Percentiles rank a stretch among this genome's conserved stretches.
phyloP scores from a whole-genome alignment of 805 yeast genomes.

The Kodamaea hsintzibuensis region DNA sequence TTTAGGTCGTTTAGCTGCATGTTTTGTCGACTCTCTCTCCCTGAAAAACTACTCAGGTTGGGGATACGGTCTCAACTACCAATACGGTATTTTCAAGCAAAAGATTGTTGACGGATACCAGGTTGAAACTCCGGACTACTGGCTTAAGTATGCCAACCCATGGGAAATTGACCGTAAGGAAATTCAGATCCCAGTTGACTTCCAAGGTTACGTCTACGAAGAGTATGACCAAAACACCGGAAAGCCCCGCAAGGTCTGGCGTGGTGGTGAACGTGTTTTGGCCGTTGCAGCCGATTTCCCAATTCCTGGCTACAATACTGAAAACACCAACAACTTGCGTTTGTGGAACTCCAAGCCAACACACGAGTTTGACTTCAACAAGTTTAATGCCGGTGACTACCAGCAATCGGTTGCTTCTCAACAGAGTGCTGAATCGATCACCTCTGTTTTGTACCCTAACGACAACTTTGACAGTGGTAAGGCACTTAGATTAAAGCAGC shows the following conservation, averaged over 20 bases:
- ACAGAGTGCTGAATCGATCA: conserved; percentile 87
- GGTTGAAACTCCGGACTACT: conserved; percentile 92
- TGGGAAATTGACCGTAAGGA: conserved; percentile 92
- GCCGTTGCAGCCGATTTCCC: conserved; percentile 94
- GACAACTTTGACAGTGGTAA: conserved; percentile 91
- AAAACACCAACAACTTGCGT: conserved; percentile 83
- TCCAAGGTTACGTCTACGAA: conserved; percentile 78
- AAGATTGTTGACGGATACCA: conserved; percentile 89
- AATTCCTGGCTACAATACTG: conserved; percentile 84
- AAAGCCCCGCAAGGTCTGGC: conserved; percentile 65
- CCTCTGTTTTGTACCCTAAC: conserved; percentile 91
- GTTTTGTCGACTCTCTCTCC: conserved; percentile 86
- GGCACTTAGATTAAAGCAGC: conserved; percentile 90
- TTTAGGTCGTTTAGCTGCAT: conserved; percentile 90
- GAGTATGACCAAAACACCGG: conserved; percentile 55
- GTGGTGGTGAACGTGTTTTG: conserved; percentile 83
- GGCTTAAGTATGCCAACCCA: conserved; percentile 87
- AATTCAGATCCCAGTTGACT: conserved; percentile 86
- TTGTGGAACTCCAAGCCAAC: conserved; percentile 91
- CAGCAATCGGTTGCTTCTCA: conserved; percentile 79
- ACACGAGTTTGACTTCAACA: conserved; percentile 85
- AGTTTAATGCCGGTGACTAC: conserved; percentile 91
- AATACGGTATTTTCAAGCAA: conserved; percentile 91
- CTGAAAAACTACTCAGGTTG: conserved; percentile 89
- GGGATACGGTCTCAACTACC: conserved; percentile 94